Base-by-base conservation (phyloP, 768 basidiomycete species). In the Phylloporus arenicola region DNA sequence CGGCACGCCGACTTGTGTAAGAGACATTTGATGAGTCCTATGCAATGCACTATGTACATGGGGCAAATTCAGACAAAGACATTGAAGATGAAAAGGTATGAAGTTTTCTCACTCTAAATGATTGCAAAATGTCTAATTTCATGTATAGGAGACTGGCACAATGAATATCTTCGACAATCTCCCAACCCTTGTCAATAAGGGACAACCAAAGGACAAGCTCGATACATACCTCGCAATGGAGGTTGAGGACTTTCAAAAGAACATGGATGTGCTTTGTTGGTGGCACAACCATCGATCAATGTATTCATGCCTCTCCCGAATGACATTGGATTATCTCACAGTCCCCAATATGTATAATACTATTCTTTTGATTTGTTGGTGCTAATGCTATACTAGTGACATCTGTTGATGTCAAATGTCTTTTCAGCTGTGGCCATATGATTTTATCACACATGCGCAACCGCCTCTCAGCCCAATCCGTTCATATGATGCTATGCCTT, bases 361-460 rank as follows among this genome's bases (percentile, higher is more conserved):
- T 17, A 19, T 38, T 5, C 11, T 17, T 38, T 20, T 9, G 2
- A 38, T 7, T 11, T 16, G 16, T 10, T 29, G 11, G 10, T 11
- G 37, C 11, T 38, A 38, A 38, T 38, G 8, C 11, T 38, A 20
- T 35, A n/a, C 34, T 25, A 52, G 69, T 69, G 35, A 72, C 68
- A 0, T 73, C 65, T 3, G 52, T 65, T 13, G 60, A 68, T 48
- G 61, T 72, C 16, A 57, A 70, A 41, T 48, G 48, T 12, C 53
- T 63, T 2, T 69, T 68, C 35, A 66, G 63, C 33, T 46, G 43
- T 22, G 64, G 69, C 6, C 47, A 51, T 6, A 55, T 63, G 6
- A 17, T 70, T 2, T 55, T 69, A 3, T 63, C 57, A 0, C 65
- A 69, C 35, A 53, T 64, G n/a, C 51, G 43, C 4, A 68, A 59